Base-by-base conservation (phyloP, 352 stramenopile species). In the Phytophthora vignae region DNA sequence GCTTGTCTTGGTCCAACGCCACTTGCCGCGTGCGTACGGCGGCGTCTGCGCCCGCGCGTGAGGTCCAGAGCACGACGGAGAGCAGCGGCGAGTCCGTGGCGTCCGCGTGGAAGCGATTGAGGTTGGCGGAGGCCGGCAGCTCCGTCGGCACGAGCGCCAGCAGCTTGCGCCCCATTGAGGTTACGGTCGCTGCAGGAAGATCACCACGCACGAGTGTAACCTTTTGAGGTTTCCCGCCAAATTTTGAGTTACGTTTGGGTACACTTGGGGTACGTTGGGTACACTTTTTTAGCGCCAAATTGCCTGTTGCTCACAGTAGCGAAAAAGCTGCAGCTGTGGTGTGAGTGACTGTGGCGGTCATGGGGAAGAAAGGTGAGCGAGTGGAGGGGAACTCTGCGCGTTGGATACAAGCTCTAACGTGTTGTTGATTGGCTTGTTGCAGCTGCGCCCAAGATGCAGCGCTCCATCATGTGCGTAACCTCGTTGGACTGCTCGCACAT, bases 91-190 rank as follows among this genome's bases (percentile, higher is more conserved):
- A 38, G 17, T 94, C 77, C 0, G 69, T 74, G 14, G 87, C 87
- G 52, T 91, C 84, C n/a, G 73, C 70, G 40, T 93, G 85, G 77
- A 94, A 94, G 14, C 87, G 87, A 58, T 74, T 74, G 44, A 94
- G 81, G 55, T 76, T 76, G 36, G 63, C 67, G 36, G 65, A 71
- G 14, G 63, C 69, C 15, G 76, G 68, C 58, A 87, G 64, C 5
- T 49, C 62, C 56, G 71, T 73, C 14, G 87, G 87, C 55, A 85
- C 81, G 22, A 94, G 62, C 19, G 78, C 74, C 17, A 94, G 64
- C 55, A 74, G 52, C 67, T 85, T 91, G 55, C 76, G 78, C 2
- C 76, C 74, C 76, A 89, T 60, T 60, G 12, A 22, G 49, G 48
- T 49, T 48, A 55, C 11, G 15, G 33, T 27, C 48, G 48, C n/a